Base-by-base conservation (phyloP, 1,139 yeast genomes). In the Kodamaea arcana region DNA sequence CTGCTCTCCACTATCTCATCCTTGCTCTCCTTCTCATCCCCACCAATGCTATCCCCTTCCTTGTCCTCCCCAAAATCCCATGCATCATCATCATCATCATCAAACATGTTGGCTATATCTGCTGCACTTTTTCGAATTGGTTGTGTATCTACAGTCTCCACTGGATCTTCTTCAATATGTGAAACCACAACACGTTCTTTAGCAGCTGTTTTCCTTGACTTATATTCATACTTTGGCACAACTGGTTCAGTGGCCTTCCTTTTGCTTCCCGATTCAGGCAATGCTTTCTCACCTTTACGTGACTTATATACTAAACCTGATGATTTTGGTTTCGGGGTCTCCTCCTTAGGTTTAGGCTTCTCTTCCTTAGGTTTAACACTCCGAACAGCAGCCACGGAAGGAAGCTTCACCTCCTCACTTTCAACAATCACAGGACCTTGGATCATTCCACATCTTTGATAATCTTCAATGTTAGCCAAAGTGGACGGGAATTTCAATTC, bases 171-270 rank as follows among this genome's bases (percentile, higher is more conserved):
- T 9, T 29, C 41, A 4, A 39, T 45, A 26, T 38, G 38, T 1
- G 72, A 60, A 8, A 61, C 50, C 2, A 67, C 60, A 14, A 67
- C 69, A 29, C 69, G 51, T 33, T 68, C 53, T 24, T 45, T 48
- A 11, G 42, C 47, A 28, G 62, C 65, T 13, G 46, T 26, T 36
- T 69, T 69, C 17, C 74, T 49, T 2, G 73, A 67, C 43, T 66
- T 65, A 43, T 69, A 68, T 34, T 60, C 62, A 43, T 60, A 65
- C 4, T 45, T 43, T 4, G 49, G 27, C 3, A 41, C 29, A 13
- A 17, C 17, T 6, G 17, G 11, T 15, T 25, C 28, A 6, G 5
- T 14, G 15, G 17, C 11, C 6, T 15, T 25, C 17, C 28, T 12
- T 15, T 25, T 25, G 9, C 6, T 7, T 6, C 43, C 35, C 1